Conservation (phyloP, 139 green algal species). For the Chlamydomonas sphaeroides region DNA sequence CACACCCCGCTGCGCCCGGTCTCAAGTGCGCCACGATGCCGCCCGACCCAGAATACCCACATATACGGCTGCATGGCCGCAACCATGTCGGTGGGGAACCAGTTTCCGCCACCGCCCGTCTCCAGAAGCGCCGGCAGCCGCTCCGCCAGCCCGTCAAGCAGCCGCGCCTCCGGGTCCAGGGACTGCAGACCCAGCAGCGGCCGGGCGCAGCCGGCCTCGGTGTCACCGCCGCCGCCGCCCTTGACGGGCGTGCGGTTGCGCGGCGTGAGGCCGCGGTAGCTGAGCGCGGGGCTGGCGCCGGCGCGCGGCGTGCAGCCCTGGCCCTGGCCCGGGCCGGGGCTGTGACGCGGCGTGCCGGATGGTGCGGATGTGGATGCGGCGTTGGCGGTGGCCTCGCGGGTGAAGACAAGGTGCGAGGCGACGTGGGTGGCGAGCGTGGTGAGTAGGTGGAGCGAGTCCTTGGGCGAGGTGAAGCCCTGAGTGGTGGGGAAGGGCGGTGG, state of each 20-base stretch:
- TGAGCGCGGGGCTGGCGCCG: background rate
- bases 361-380: background rate
- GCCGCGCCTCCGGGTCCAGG: conserved; percentile 4
- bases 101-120: conserved; percentile 1
- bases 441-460: conserved; percentile 11
- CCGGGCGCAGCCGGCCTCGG: background rate
- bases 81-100: conserved; percentile 23
- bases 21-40: no score
- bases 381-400: background rate
- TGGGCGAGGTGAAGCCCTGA: conserved; percentile 8
- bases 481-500: no score
- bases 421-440: background rate
- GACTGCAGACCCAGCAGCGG: background rate
- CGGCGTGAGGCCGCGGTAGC: background rate
- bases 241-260: background rate
- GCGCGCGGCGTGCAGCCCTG: background rate
- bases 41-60: conserved; percentile 10
- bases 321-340: background rate
- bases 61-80: conserved; percentile 3
- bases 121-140: conserved; percentile 22
- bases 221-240: background rate
- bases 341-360: no score
- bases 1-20: no score
- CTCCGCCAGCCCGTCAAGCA: conserved; percentile 24
- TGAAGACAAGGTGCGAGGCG: background rate